Evolutionary conservation across 805 yeast genomes (phyloP).

Genomic region (Pichia thaimueangensis): DNA sequence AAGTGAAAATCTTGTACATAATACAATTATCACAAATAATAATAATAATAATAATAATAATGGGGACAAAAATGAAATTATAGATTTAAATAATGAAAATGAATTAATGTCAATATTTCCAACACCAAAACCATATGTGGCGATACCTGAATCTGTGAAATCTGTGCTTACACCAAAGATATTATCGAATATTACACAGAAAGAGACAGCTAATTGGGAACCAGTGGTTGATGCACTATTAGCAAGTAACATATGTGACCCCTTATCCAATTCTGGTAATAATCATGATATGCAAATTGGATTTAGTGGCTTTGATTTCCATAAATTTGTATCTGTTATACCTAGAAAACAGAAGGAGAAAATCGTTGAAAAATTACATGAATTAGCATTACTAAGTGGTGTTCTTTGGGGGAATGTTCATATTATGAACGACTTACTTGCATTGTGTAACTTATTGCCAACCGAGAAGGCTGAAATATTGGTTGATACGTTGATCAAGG

Average conservation of each 20-base stretch:
- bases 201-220: conserved; percentile 40
- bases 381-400: conserved; percentile 26
- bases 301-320: conserved; percentile 30
- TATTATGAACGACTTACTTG: conserved; percentile 34
- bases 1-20: neutral
- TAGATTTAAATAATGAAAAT: conserved; percentile 8
- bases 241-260: conserved; percentile 14
- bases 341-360: conserved; percentile 34
- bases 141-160: conserved; percentile 33
- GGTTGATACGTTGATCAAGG: conserved; percentile 31
- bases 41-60: neutral
- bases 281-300: conserved; percentile 27
- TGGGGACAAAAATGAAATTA: neutral
- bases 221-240: conserved; percentile 35
- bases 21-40: neutral
- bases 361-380: conserved; percentile 33
- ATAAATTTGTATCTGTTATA: conserved; percentile 33
- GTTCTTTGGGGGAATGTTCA: conserved; percentile 23
- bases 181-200: conserved; percentile 33
- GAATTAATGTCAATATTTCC: conserved; percentile 21
- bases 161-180: conserved; percentile 35
- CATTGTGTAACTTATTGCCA: conserved; percentile 21
- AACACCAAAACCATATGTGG: conserved; percentile 17
- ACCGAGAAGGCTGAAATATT: conserved; percentile 17
- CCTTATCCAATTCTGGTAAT: neutral